phyloP scores from a whole-genome alignment of 331 rosid genomes.

The Pyracantha coccinea region DNA sequence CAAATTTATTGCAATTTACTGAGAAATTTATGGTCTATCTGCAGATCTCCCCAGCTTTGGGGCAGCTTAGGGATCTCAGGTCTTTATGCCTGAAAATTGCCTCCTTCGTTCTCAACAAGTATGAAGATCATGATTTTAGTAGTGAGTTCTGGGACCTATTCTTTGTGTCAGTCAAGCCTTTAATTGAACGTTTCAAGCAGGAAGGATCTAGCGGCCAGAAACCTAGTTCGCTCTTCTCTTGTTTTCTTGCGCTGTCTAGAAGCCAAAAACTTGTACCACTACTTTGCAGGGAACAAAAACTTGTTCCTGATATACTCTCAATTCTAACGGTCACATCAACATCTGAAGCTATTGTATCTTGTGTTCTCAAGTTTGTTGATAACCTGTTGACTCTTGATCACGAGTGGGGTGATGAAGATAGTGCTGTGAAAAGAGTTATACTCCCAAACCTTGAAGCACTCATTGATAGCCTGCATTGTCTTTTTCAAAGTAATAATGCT shows the following conservation, averaged over 20 bases:
- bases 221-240: constrained; percentile 86
- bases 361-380: constrained; percentile 71
- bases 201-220: constrained; percentile 90
- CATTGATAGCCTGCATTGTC: constrained; percentile 47
- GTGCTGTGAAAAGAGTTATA: constrained; percentile 34
- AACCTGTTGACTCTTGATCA: constrained; percentile 65
- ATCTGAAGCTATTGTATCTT: constrained; percentile 59
- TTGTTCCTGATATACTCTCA: constrained; percentile 77
- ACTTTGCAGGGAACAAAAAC: constrained; percentile 50
- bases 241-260: constrained; percentile 86
- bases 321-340: constrained; percentile 52
- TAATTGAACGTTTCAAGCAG: constrained; percentile 63
- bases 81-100: constrained; percentile 75
- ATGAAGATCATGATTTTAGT: constrained; percentile 65
- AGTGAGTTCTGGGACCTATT: constrained; percentile 69
- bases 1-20: not conserved
- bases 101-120: constrained; percentile 57
- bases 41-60: constrained; percentile 45
- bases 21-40: not conserved
- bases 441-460: constrained; percentile 59
- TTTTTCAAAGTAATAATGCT: constrained; percentile 58
- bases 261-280: constrained; percentile 54
- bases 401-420: constrained; percentile 49
- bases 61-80: constrained; percentile 90
- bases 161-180: constrained; percentile 59